Base-by-base conservation (phyloP, 78 protist species). In the Neovahlkampfia damariscottae region DNA sequence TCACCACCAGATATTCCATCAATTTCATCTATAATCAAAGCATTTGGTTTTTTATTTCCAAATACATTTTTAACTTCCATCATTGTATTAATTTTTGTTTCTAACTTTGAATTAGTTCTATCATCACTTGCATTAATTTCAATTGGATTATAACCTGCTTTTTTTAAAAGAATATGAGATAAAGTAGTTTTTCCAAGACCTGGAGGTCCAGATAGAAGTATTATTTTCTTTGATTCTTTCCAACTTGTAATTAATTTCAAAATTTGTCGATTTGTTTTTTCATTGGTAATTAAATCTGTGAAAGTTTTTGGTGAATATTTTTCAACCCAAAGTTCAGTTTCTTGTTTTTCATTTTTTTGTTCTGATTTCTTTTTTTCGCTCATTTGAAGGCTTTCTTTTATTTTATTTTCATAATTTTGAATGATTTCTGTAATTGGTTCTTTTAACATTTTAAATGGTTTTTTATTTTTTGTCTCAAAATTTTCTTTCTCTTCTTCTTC, bases 151-250 rank as follows among this genome's bases (percentile, higher is more conserved):
- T 6, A 79, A 27, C 83, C 83, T 1, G 59, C 39, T 31, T 79
- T 74, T n/a, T 29, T 8, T 30, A 77, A 75, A 7, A 74, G 2
- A 5, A 79, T 62, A 9, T 79, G 83, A 5, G 83, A 75, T n/a
- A 79, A 19, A 1, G 83, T 79, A 9, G 83, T 79, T 40, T 79
- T 74, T 58, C 73, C 73, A 8, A 85, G 31, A 1, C 97, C 97
- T 0, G 97, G 95, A 9, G 93, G 94, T 5, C 97, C 97, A 3
- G 80, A 34, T 6, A 92, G 8, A 32, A 92, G 72, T 40, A 89
- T n/a, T 5, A 90, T 35, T 32, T 38, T 59, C 31, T 6, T 72
- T 72, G 39, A 5, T 5, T 9, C 67, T 9, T 2, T 66, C 75
- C 19, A 50, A 50, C 19, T 50, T 50, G 19, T 50, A n/a, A 19